Evolutionary conservation across 139 green algal species (phyloP), one percentile per base, ranked within the genome.

Genomic region (Chlorella sorokiniana): DNA sequence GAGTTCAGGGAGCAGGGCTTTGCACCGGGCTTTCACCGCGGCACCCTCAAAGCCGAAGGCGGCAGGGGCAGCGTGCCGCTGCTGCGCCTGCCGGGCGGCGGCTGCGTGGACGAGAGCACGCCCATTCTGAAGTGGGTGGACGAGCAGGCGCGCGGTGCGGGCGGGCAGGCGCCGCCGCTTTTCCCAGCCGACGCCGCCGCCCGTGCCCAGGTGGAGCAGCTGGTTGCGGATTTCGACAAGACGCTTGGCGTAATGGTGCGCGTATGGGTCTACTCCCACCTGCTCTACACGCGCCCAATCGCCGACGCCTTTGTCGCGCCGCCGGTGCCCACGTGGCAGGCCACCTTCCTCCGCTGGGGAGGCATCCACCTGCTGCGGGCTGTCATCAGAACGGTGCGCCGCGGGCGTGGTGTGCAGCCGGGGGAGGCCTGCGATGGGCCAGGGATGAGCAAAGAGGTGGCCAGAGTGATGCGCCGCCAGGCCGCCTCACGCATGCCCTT

Each of bases 101-200:
- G 72, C 23, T 42, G 59, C 20, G 41, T 71, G 16, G 61, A 81
- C 41, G 27, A 62, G 20, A 72, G 59, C 14, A 71, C 40, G 11
- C n/a, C 75, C 40, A 81, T 81, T 22, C 31, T 81, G 41, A 59
- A 41, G n/a, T 81, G 75, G 75, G 75, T 25, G 0, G 75, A 81
- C 41, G 23, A 52, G 38, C 54, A 80, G 73, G 38, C 40, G 2
- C 37, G 37, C 3, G 54, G 33, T 25, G 54, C 54, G 54, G 7
- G 52, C 3, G 27, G 25, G 0, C 51, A 42, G 35, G 22, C 37
- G 72, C 72, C 72, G 52, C 51, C 52, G 9, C 61, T 81, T 0
- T 81, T 81, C 75, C 75, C 75, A 10, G 33, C 59, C 20, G 61
- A 31, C 20, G 1, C 27, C 1, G 59, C 22, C 3, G 73, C 48